Base-by-base conservation (phyloP, 1,139 yeast genomes). In the Chernovozyma aurita region DNA sequence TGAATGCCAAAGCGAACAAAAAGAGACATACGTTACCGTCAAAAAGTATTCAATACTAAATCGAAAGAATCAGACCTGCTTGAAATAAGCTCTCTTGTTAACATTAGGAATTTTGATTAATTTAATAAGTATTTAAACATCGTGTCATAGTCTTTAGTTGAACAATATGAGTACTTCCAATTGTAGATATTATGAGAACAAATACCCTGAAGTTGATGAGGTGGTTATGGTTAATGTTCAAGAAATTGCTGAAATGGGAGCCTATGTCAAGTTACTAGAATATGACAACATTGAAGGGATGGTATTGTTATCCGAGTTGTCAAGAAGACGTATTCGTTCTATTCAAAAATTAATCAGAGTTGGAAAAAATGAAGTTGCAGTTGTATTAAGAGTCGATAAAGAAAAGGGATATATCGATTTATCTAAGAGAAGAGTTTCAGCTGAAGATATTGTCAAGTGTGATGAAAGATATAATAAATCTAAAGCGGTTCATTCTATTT, bases 191-290 rank as follows among this genome's bases (percentile, higher is more conserved):
- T 92, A 92, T 61, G 98, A 92, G 65, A 92, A 90, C 78, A 90
- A 90, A 65, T 92, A 83, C 71, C 99, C 99, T 44, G 99, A 92
- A 65, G 95, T 94, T 56, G 98, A 92, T 52, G 98, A 94, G 62
- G 95, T 92, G 50, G 97, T 92, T 46, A 90, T 92, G 92, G 98
- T 92, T 58, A 92, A 92, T 64, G 98, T 92, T 55, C 95, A 87
- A 71, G 96, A 88, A 62, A 88, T 88, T 53, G 97, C 96, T 50
- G 97, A 88, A 63, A 88, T 88, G 97, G 97, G 96, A 41, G 96
- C 96, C 14, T 88, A 88, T 59, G 99, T 92, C 48, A 90, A 88
- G 63, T 76, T 92, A 48, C 76, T 92, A 48, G 99, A 92, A 65
- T 92, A 94, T 61, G 97, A 92, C 68, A 94, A 90, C 61, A 90